Evolutionary conservation across 352 stramenopile species (phyloP), one percentile per base, ranked within the genome.

Genomic region (Pythium aquatile): DNA sequence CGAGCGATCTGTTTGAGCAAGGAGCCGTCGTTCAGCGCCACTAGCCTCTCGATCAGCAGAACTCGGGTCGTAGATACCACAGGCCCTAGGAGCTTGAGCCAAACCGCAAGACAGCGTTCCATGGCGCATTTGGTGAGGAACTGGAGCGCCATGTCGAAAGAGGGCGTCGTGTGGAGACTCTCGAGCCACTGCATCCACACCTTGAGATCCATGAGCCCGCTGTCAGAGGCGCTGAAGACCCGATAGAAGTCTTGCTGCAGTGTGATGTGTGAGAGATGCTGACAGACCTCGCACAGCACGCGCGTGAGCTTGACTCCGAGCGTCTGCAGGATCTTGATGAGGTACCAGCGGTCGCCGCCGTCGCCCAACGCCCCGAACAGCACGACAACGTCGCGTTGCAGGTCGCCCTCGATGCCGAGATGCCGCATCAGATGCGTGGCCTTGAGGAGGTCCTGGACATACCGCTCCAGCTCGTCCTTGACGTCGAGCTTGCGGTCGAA

Each of bases 401-500:
- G 51, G 60, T 51, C 68, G 16, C 33, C 69, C 24, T 69, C 75
- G 58, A 76, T 63, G 32, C 76, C 61, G 40, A 78, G 72, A 10
- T 82, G 73, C 37, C 65, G 61, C 37, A 80, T 72, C 49, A 85
- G 82, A 59, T 87, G 70, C 17, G 77, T 75, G 65, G 85, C 71
- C 44, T 81, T 83, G 54, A 87, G 74, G 29, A 90, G 29, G 47
- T 90, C 81, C 28, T 81, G 72, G 13, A 81, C 57, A 54, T 85
- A 88, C 11, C 79, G 69, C 56, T 86, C 79, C 44, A 88, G 73
- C n/a, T 90, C 77, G 51, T 81, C 72, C 5, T 70, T 75, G 7
- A 85, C 77, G 53, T 88, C 79, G 28, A 87, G 73, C 40, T 79
- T 78, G 32, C 76, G 76, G 52, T 85, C 79, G 42, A 87, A 90